phyloP scores from a whole-genome alignment of 2,329 filamentous ascomycete genomes.

The Aspergillus fischeri region DNA sequence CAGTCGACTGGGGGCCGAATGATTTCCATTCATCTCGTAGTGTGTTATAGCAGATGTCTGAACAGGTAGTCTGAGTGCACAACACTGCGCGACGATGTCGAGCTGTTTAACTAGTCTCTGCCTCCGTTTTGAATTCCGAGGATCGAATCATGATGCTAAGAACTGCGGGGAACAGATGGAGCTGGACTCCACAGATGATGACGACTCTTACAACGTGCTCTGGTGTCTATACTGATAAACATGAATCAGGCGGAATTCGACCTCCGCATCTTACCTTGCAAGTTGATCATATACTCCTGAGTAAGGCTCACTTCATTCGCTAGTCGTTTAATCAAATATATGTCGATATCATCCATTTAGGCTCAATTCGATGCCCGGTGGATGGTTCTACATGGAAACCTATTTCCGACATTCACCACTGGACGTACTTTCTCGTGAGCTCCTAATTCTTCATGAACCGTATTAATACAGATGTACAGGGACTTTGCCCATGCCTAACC shows the following conservation, averaged over 20 bases:
- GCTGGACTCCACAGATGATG: background rate
- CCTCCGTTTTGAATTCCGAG: conserved; percentile 2
- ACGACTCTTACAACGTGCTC: background rate
- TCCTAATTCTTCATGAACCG: background rate
- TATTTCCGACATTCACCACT: background rate
- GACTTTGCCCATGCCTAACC: background rate
- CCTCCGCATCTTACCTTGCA: background rate
- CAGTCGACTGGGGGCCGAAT: conserved; percentile 13
- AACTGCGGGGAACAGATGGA: background rate
- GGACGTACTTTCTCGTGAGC: background rate
- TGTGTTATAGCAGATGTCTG: background rate
- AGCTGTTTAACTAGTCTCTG: background rate
- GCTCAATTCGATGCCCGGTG: background rate
- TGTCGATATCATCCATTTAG: background rate
- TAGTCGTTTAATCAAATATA: background rate
- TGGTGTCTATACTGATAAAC: background rate
- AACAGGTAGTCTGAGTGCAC: background rate
- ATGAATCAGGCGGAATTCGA: background rate
- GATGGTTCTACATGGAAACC: background rate
- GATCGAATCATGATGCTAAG: background rate
- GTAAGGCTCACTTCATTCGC: background rate
- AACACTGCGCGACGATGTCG: no score
- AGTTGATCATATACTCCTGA: background rate
- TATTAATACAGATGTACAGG: conserved; percentile 7
- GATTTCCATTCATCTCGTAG: background rate